Evolutionary conservation across 495 filamentous ascomycete genomes (phyloP).

Genomic region (Aspergillus cristatus): DNA sequence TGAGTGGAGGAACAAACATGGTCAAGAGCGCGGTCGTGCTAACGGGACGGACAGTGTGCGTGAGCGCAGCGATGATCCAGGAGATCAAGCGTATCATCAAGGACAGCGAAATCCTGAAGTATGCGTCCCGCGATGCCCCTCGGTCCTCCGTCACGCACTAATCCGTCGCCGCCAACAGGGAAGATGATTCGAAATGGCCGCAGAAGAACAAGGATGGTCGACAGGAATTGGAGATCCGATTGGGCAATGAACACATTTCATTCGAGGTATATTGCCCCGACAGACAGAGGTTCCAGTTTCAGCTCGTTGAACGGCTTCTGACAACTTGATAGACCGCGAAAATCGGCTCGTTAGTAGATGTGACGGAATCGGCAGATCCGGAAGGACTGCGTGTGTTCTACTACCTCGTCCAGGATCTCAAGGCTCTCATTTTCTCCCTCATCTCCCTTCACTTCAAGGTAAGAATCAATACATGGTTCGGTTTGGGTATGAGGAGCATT

Average conservation of each 20-base stretch:
- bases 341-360: conserved; percentile 94
- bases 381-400: conserved; percentile 99
- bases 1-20: conserved; percentile 38
- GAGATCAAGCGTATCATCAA: conserved; percentile 97
- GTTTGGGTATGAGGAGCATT: conserved; percentile 1
- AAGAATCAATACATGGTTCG: conserved; percentile 5
- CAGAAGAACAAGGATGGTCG: conserved; percentile 99
- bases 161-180: conserved; percentile 44
- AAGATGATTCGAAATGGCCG: conserved; percentile 99
- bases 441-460: conserved; percentile 98
- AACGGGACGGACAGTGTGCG: conserved; percentile 68
- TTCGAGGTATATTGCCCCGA: conserved; percentile 66
- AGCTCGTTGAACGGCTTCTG: neutral
- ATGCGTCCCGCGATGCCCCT: conserved; percentile 11
- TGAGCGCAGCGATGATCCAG: conserved; percentile 82
- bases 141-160: neutral
- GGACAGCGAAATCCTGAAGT: conserved; percentile 98
- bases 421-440: conserved; percentile 92
- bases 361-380: conserved; percentile 90
- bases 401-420: conserved; percentile 96
- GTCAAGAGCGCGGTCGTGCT: conserved; percentile 6
- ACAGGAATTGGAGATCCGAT: conserved; percentile 89
- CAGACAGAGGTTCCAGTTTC: no score
- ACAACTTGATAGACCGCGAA: conserved; percentile 70
- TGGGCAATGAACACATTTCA: conserved; percentile 94